phyloP scores from a whole-genome alignment of 129 eudicot species.

The Silybum marianum region DNA sequence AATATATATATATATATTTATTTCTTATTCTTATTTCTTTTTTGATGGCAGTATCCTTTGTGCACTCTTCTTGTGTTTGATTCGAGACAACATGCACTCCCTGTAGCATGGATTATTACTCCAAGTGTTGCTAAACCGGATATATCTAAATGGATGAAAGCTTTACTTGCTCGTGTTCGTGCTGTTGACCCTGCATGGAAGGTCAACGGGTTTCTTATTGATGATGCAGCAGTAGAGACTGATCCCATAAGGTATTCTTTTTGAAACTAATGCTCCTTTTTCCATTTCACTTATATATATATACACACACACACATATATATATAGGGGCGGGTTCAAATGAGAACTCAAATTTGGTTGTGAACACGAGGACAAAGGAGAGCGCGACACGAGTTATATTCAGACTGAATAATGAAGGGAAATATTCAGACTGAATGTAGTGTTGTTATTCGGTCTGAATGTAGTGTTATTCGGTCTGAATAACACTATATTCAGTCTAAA shows the following conservation, averaged over 20 bases:
- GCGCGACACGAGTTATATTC: too few species aligned
- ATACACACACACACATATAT: not conserved
- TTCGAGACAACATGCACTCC: slow-evolving; percentile 95
- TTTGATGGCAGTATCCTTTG: slow-evolving; percentile 79
- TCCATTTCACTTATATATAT: not conserved
- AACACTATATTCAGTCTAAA: too few species aligned
- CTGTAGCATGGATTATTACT: slow-evolving; percentile 94
- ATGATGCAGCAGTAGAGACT: slow-evolving; percentile 86
- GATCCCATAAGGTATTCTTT: slow-evolving; percentile 79
- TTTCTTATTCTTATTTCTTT: slow-evolving; percentile 16
- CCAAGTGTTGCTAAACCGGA: slow-evolving; percentile 85
- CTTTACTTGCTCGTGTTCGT: slow-evolving; percentile 69
- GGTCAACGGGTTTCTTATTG: slow-evolving; percentile 76
- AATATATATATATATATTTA: not conserved
- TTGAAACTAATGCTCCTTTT: slow-evolving; percentile 4
- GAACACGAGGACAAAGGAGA: too few species aligned
- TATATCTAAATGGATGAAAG: slow-evolving; percentile 88
- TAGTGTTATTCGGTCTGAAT: too few species aligned
- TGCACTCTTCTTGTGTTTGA: slow-evolving; percentile 96
- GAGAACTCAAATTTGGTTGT: too few species aligned
- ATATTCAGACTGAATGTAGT: too few species aligned
- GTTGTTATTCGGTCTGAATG: too few species aligned
- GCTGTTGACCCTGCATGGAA: slow-evolving; percentile 86
- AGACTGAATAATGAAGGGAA: too few species aligned
- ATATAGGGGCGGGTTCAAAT: too few species aligned